phyloP scores from a whole-genome alignment of 768 basidiomycete species.

The Tylopilus vinaceipallidus region DNA sequence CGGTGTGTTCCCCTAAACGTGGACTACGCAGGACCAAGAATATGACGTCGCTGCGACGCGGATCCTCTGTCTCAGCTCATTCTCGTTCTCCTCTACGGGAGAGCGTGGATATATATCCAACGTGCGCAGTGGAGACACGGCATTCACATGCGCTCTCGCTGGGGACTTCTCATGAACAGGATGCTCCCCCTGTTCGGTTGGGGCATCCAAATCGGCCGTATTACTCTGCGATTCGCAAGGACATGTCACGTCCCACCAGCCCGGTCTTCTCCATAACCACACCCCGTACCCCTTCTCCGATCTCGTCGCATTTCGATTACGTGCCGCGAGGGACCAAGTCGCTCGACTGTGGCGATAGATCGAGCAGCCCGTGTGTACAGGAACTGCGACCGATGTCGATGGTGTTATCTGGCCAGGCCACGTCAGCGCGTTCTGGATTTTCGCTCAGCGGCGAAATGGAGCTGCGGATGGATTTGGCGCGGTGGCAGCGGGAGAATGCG shows the following conservation, averaged over 20 bases:
- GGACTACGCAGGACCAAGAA: constrained; percentile 41
- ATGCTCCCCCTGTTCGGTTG: constrained; percentile 35
- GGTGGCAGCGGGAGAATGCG: constrained; percentile 31
- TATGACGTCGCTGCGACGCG: constrained; percentile 31
- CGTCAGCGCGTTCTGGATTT: constrained; percentile 37
- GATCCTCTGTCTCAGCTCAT: constrained; percentile 22
- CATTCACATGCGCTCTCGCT: constrained; percentile 21
- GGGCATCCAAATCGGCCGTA: constrained; percentile 55
- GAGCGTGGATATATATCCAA: constrained; percentile 16
- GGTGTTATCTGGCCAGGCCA: constrained; percentile 21
- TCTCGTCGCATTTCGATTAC: constrained; percentile 22
- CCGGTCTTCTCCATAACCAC: constrained; percentile 26
- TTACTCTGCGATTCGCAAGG: constrained; percentile 53
- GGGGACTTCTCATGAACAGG: constrained; percentile 21
- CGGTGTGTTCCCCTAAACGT: constrained; percentile 29
- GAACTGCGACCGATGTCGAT: constrained; percentile 31
- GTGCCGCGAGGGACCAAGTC: constrained; percentile 32
- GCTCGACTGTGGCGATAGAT: constrained; percentile 28
- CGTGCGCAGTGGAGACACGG: constrained; percentile 18
- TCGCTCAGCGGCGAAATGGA: constrained; percentile 63
- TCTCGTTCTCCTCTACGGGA: constrained; percentile 23
- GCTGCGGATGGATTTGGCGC: constrained; percentile 53
- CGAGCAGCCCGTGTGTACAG: constrained; percentile 14
- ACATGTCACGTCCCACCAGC: constrained; percentile 42
- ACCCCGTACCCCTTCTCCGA: constrained; percentile 29